phyloP scores from a whole-genome alignment of 2,329 filamentous ascomycete genomes.

The Rutstroemia sp. region DNA sequence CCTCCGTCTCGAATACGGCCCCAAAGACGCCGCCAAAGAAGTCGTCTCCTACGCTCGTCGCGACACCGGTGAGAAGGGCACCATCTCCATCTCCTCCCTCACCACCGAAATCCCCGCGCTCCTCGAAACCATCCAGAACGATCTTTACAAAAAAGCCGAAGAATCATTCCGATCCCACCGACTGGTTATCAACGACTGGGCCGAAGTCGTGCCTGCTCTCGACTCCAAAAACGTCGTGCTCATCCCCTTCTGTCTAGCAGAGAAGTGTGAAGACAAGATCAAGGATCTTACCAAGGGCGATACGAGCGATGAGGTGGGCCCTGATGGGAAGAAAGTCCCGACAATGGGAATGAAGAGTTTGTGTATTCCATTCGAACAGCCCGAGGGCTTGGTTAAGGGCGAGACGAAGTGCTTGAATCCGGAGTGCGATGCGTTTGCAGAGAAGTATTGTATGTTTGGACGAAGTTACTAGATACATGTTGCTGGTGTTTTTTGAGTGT shows the following conservation, averaged over 20 bases:
- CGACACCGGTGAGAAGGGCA: slow-evolving; percentile 77
- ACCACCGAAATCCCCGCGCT: slow-evolving; percentile 67
- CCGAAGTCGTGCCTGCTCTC: slow-evolving; percentile 81
- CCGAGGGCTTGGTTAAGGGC: slow-evolving; percentile 67
- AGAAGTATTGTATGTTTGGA: slow-evolving; percentile 92
- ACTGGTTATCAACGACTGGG: slow-evolving; percentile 77
- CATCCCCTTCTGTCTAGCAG: slow-evolving; percentile 79
- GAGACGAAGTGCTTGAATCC: slow-evolving; percentile 91
- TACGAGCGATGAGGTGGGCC: slow-evolving; percentile 44
- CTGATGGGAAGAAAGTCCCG: slow-evolving; percentile 45
- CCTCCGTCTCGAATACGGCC: slow-evolving; percentile 88
- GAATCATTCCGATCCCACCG: slow-evolving; percentile 73
- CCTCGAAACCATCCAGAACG: slow-evolving; percentile 82
- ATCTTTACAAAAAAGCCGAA: slow-evolving; percentile 70
- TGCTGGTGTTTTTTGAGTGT: not conserved
- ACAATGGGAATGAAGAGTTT: slow-evolving; percentile 71
- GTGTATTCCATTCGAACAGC: slow-evolving; percentile 81
- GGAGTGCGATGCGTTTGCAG: slow-evolving; percentile 67
- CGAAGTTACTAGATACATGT: slow-evolving; percentile 39
- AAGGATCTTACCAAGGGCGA: slow-evolving; percentile 84
- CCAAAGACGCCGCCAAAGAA: slow-evolving; percentile 82
- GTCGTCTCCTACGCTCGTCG: slow-evolving; percentile 82
- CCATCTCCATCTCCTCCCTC: slow-evolving; percentile 69
- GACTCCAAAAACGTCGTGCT: slow-evolving; percentile 89
- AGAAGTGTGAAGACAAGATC: slow-evolving; percentile 85